Evolutionary conservation across 2,329 filamentous ascomycete species (phyloP).

Genomic region (Phyllosticta paracitricarpa): DNA sequence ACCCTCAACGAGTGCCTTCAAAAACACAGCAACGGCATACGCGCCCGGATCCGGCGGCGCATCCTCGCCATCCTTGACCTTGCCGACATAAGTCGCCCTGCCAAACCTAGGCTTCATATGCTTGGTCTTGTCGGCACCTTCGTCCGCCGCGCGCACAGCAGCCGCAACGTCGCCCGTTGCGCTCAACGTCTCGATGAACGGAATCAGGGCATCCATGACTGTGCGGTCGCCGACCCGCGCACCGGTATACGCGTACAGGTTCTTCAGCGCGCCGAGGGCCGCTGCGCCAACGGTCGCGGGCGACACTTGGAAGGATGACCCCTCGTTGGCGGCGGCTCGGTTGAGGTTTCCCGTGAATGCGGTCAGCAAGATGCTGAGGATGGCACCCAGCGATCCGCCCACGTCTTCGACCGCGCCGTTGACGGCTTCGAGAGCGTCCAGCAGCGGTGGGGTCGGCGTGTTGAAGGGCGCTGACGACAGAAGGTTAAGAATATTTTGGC

Average conservation of each 20-base stretch:
- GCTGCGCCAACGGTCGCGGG: conserved; percentile 27
- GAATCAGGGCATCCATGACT: conserved; percentile 77
- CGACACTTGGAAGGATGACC: conserved; percentile 27
- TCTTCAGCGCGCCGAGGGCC: conserved; percentile 34
- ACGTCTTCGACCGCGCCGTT: conserved; percentile 56
- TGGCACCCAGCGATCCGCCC: conserved; percentile 63
- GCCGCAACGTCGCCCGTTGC: conserved; percentile 52
- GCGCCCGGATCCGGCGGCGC: conserved; percentile 58
- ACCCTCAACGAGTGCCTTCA: conserved; percentile 45
- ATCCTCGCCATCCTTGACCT: conserved; percentile 41
- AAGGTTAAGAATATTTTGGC: conserved; percentile 43
- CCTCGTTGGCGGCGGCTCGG: conserved; percentile 45
- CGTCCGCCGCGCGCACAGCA: conserved; percentile 63
- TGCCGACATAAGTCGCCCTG: conserved; percentile 70
- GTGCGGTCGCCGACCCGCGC: conserved; percentile 83
- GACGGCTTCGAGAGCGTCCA: conserved; percentile 43
- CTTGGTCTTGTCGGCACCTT: conserved; percentile 73
- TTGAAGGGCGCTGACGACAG: conserved; percentile 44
- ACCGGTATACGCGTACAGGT: conserved; percentile 61
- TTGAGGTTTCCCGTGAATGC: conserved; percentile 47
- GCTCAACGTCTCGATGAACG: conserved; percentile 65
- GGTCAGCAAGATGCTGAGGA: conserved; percentile 81
- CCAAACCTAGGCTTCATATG: conserved; percentile 85
- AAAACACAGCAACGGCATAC: conserved; percentile 70
- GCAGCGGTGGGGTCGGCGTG: conserved; percentile 36